phyloP scores from a whole-genome alignment of 768 basidiomycete species.

The Mycena amicta region DNA sequence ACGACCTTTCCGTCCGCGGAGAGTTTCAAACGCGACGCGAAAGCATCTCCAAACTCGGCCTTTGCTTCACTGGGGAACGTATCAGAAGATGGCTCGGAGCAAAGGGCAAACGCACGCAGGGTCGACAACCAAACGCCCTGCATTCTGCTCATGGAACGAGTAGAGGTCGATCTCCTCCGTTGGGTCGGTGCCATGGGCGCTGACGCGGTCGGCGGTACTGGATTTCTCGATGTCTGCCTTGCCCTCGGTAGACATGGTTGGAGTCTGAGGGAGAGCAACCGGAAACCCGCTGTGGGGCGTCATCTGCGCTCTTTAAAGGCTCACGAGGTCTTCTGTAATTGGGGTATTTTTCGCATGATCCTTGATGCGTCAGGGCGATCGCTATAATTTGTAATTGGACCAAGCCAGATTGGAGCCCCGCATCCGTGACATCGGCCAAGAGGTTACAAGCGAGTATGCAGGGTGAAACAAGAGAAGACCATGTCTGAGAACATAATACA shows the following conservation, averaged over 20 bases:
- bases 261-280: background rate
- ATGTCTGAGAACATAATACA: too few relatives aligned
- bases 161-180: slow-evolving; percentile 29
- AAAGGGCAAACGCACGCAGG: slow-evolving; percentile 43
- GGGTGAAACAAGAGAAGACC: background rate
- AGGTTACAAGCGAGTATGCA: too few relatives aligned
- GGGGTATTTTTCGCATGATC: background rate
- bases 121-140: slow-evolving; percentile 61
- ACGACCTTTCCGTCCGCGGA: slow-evolving; percentile 54
- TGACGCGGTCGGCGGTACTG: slow-evolving; percentile 4
- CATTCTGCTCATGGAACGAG: slow-evolving; percentile 52
- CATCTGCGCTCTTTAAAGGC: background rate
- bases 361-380: too few relatives aligned
- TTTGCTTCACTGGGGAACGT: slow-evolving; percentile 47
- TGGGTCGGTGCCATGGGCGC: slow-evolving; percentile 18
- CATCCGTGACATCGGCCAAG: too few relatives aligned
- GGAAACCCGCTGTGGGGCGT: background rate
- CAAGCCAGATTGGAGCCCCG: too few relatives aligned
- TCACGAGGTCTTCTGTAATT: background rate
- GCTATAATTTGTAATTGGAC: too few relatives aligned
- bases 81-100: background rate
- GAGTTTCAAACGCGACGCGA: slow-evolving; percentile 54
- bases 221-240: slow-evolving; percentile 13
- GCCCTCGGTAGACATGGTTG: slow-evolving; percentile 17
- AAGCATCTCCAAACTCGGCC: slow-evolving; percentile 54